Evolutionary conservation across 2,329 filamentous ascomycete genomes (phyloP).

Genomic region (Aureobasidium zeae): DNA sequence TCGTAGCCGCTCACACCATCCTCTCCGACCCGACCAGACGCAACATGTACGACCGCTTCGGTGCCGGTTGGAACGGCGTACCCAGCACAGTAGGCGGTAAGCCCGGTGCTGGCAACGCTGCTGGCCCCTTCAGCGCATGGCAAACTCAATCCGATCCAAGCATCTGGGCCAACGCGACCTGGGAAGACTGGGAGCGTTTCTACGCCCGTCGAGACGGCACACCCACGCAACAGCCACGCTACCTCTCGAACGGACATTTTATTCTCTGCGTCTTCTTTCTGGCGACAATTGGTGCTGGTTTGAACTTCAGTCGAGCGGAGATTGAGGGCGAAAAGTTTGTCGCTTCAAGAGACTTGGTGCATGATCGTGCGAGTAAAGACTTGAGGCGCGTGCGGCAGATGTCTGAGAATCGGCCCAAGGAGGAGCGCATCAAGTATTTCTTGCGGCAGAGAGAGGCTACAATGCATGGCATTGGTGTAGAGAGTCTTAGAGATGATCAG

Average conservation of each 20-base stretch:
- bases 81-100: slow-evolving; percentile 21
- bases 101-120: slow-evolving; percentile 16
- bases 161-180: slow-evolving; percentile 71
- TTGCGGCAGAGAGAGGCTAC: slow-evolving; percentile 59
- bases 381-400: slow-evolving; percentile 48
- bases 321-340: slow-evolving; percentile 53
- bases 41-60: slow-evolving; percentile 70
- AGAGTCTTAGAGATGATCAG: slow-evolving; percentile 37
- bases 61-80: slow-evolving; percentile 64
- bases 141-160: slow-evolving; percentile 33
- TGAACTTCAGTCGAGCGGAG: slow-evolving; percentile 62
- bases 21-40: slow-evolving; percentile 73
- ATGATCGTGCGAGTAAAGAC: slow-evolving; percentile 57
- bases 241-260: slow-evolving; percentile 73
- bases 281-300: slow-evolving; percentile 59
- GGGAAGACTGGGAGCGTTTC: slow-evolving; percentile 87
- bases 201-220: slow-evolving; percentile 19
- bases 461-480: slow-evolving; percentile 33
- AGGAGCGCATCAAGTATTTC: slow-evolving; percentile 64
- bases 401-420: slow-evolving; percentile 35
- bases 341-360: slow-evolving; percentile 56
- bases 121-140: slow-evolving; percentile 29
- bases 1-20: slow-evolving; percentile 80
- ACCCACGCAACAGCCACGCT: slow-evolving; percentile 45
- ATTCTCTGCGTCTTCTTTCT: slow-evolving; percentile 61